phyloP scores from a whole-genome alignment of 805 yeast genomes.

The Saccharomycopsis vini region DNA sequence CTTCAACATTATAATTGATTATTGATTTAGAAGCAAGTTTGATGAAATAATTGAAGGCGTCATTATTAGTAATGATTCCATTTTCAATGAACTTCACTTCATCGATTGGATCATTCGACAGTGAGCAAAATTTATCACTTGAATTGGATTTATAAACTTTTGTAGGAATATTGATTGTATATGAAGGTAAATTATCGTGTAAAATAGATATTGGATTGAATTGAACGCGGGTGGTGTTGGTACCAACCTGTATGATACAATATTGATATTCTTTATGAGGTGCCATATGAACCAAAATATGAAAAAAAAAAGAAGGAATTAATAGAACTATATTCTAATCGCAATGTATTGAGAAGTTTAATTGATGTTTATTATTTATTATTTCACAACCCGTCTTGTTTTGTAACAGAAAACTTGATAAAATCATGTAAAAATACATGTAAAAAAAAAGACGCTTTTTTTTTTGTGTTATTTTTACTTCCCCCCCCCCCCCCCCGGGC shows the following conservation, averaged over 20 bases:
- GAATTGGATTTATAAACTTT: conserved; percentile 46
- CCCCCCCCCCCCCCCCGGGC: no score
- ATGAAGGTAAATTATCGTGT: conserved; percentile 63
- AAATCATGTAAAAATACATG: no score
- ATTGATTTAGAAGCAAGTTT: conserved; percentile 42
- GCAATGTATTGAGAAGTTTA: no score
- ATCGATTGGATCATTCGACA: conserved; percentile 23
- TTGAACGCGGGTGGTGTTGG: conserved; percentile 62
- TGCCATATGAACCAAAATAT: conserved; percentile 10
- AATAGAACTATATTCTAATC: no score
- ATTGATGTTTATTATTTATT: no score
- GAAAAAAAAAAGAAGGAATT: no score
- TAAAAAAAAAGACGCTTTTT: no score
- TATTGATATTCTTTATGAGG: conserved; percentile 19
- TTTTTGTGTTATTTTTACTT: no score
- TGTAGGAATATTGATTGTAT: conserved; percentile 71
- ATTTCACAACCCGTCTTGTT: background rate
- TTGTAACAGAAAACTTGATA: no score
- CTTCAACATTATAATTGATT: conserved; percentile 25
- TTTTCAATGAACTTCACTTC: conserved; percentile 54
- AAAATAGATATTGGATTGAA: conserved; percentile 45
- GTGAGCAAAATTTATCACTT: conserved; percentile 23
- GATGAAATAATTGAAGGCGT: conserved; percentile 58
- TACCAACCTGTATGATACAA: conserved; percentile 69
- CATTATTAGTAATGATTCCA: conserved; percentile 58